Conservation (phyloP, 208 protist genomes). For the Trichomonas gallinae region DNA sequence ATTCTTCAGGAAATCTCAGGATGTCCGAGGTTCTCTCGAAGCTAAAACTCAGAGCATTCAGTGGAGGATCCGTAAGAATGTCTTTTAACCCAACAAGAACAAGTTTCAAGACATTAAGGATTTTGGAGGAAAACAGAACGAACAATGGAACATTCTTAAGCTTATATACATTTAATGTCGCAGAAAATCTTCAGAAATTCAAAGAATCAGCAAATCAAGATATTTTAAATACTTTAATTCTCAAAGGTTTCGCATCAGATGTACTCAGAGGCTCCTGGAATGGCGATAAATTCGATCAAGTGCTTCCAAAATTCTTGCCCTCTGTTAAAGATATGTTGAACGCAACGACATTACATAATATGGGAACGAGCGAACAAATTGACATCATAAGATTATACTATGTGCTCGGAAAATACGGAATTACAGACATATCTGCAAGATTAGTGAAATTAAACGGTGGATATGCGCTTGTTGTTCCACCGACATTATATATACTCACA, state of each 20-base stretch:
- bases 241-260: background rate
- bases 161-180: background rate
- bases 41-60: background rate
- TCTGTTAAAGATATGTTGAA: background rate
- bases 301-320: background rate
- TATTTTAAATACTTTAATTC: background rate
- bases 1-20: background rate
- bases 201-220: background rate
- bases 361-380: background rate
- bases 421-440: background rate
- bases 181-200: background rate
- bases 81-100: background rate
- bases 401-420: background rate
- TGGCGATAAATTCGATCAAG: background rate
- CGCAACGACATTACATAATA: background rate
- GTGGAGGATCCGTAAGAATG: background rate
- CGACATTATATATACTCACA: background rate
- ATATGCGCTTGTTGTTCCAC: background rate
- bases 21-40: background rate
- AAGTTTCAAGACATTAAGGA: background rate
- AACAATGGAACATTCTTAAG: background rate
- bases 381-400: background rate
- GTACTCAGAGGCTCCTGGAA: background rate
- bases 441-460: background rate
- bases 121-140: background rate